Evolutionary conservation across 306 rosid genomes (phyloP).

Genomic region (Vigna trinervia): DNA sequence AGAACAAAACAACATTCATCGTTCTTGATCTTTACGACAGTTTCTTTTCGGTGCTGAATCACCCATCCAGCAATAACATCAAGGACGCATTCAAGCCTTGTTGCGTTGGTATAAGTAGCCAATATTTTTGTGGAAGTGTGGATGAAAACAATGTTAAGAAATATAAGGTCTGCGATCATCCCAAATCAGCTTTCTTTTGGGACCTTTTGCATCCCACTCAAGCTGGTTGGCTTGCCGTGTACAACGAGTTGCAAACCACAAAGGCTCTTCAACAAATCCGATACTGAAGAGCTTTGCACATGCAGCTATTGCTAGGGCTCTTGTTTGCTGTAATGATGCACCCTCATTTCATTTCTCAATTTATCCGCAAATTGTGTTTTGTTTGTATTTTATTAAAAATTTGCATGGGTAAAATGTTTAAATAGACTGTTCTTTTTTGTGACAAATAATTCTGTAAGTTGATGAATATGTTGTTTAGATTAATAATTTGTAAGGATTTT

Average conservation of each 20-base stretch:
- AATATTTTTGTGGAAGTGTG: conserved; percentile 59
- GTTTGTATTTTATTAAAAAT: not conserved
- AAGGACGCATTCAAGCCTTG: conserved; percentile 66
- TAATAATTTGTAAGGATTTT: no score
- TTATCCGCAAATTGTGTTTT: not conserved
- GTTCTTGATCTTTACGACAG: conserved; percentile 59
- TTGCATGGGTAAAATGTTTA: not conserved
- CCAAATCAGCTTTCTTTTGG: conserved; percentile 72
- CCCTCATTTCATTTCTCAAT: not conserved
- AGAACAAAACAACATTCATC: conserved; percentile 41
- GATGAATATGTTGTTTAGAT: no score
- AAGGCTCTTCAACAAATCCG: conserved; percentile 16
- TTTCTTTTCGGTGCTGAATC: conserved; percentile 54
- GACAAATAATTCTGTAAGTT: not conserved
- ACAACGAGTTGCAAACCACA: conserved; percentile 20
- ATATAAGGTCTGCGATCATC: conserved; percentile 61
- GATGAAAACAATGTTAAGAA: conserved; percentile 52
- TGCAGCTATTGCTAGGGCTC: not conserved
- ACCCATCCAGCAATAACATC: conserved; percentile 38
- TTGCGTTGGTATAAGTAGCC: conserved; percentile 59
- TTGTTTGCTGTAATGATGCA: not conserved
- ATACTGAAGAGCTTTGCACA: not conserved
- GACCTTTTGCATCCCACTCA: conserved; percentile 75
- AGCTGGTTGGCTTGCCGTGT: conserved; percentile 80
- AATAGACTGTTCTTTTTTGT: not conserved